Base-by-base conservation (phyloP, 2,329 filamentous ascomycete genomes). In the Colletotrichum sp. region DNA sequence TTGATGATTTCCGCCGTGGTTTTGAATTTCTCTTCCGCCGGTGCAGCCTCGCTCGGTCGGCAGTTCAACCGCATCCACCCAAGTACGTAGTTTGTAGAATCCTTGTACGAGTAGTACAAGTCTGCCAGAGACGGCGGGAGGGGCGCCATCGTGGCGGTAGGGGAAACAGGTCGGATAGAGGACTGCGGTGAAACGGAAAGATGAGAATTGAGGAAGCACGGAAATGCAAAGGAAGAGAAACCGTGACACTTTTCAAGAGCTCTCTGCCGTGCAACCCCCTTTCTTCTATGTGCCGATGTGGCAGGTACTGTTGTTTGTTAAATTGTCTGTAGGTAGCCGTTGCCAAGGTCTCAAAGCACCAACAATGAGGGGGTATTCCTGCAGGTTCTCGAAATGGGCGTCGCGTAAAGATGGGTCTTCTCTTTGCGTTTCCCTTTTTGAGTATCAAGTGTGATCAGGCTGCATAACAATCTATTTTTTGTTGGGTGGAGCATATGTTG, bases 181-280 rank as follows among this genome's bases (percentile, higher is more conserved):
- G 12, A 57, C n/a, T 57, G 21, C 52, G 24, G 52, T 57, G 21
- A 16, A 57, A 57, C 52, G 1, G 1, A 6, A 57, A 57, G 21
- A 57, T 16, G 8, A 57, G 24, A 1, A 26, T 1, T 57, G 52
- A 16, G 21, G 21, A 0, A 26, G 52, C 52, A 57, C 12, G 24
- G 0, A 26, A 57, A 57, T 16, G n/a, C 0, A n/a, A 0, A 10
- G 8, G 8, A 1, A 57, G 21, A 57, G 0, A 4, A 24, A 9
- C 2, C 13, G 1, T 57, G 52, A 0, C 52, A 57, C 7, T 57
- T 57, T 57, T 57, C 52, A 57, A 26, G 21, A 57, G 8, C 12
- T 15, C 12, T 57, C 52, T 57, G 21, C 52, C 24, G 21, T 57
- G 21, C 21, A 57, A 57, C 24, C 52, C 52, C 15, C 13, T 57